These are phyloP conservation scores for Phaeomoniella chlamydospora DNA, from an alignment of 2,329 filamentous ascomycete species.

Conservation along the genomic window DNA sequence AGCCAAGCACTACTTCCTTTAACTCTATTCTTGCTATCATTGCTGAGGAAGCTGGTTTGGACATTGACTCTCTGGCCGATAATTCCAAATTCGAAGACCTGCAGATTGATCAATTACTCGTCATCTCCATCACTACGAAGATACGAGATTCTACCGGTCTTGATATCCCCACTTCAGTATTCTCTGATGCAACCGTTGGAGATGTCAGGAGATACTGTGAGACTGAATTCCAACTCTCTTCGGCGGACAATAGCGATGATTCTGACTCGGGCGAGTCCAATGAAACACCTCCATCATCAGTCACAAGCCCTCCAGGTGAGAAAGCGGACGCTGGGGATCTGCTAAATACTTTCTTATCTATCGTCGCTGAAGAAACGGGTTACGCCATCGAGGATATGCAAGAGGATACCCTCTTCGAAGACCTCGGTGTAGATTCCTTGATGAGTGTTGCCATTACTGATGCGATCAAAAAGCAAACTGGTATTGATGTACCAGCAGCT, in stretches of 20 bases:
- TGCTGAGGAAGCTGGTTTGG: slow-evolving; percentile 34
- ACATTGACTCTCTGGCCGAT: slow-evolving; percentile 41
- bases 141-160: slow-evolving; percentile 44
- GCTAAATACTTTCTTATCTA: slow-evolving; percentile 16
- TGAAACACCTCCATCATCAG: background rate
- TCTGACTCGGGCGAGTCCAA: no score
- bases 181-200: background rate
- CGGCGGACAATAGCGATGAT: no score
- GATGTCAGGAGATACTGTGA: slow-evolving; percentile 1
- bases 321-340: background rate
- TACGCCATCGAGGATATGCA: slow-evolving; percentile 19
- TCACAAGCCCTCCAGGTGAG: background rate
- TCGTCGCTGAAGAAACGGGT: slow-evolving; percentile 24
- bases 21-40: no score
- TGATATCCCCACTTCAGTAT: slow-evolving; percentile 29
- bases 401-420: slow-evolving; percentile 18
- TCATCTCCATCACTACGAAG: slow-evolving; percentile 42
- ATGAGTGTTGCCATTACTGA: no score
- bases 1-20: slow-evolving; percentile 7
- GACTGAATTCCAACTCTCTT: background rate
- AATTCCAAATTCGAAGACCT: slow-evolving; percentile 44
- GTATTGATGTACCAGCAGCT: no score
- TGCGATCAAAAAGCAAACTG: no score
- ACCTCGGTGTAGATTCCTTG: slow-evolving; percentile 27
- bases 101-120: slow-evolving; percentile 45